These are phyloP conservation scores for Lentinula raphanica DNA, from an alignment of 768 basidiomycete genomes.

Conservation along the genomic window DNA sequence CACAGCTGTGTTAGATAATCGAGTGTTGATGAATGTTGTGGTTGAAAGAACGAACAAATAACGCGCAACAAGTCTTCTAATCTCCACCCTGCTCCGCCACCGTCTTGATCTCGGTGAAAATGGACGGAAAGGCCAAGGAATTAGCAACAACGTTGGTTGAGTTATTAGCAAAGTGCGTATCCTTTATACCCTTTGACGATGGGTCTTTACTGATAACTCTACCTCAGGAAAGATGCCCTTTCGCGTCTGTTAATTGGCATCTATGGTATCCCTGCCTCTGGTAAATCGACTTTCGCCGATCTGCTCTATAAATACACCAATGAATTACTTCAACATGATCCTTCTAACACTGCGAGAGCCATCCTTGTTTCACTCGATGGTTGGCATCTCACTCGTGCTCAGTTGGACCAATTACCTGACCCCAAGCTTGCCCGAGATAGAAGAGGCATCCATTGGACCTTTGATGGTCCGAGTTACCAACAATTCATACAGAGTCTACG, in stretches of 20 bases:
- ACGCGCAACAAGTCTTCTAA: not conserved
- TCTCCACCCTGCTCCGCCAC: not conserved
- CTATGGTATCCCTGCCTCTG: constrained; percentile 78
- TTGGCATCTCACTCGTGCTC: constrained; percentile 82
- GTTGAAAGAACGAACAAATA: constrained; percentile 14
- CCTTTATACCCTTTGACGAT: not conserved
- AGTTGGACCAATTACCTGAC: constrained; percentile 73
- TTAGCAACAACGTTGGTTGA: constrained; percentile 34
- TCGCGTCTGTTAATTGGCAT: constrained; percentile 65
- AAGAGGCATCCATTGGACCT: constrained; percentile 89
- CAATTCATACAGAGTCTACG: constrained; percentile 59
- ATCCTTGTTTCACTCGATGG: constrained; percentile 82
- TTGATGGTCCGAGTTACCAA: constrained; percentile 70
- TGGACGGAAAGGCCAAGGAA: constrained; percentile 36
- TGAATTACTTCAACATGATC: constrained; percentile 22
- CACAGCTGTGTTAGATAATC: not conserved
- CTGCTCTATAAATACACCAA: constrained; percentile 54
- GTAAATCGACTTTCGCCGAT: constrained; percentile 73
- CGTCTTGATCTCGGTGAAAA: constrained; percentile 10
- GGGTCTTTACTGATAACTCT: not conserved
- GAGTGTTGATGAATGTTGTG: constrained; percentile 13
- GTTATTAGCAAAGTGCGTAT: constrained; percentile 34
- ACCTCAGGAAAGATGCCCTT: not conserved
- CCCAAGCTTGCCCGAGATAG: constrained; percentile 72
- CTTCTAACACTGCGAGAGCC: constrained; percentile 26